Conservation (phyloP, 768 basidiomycete species). For the Rhodotorula babjevae region DNA sequence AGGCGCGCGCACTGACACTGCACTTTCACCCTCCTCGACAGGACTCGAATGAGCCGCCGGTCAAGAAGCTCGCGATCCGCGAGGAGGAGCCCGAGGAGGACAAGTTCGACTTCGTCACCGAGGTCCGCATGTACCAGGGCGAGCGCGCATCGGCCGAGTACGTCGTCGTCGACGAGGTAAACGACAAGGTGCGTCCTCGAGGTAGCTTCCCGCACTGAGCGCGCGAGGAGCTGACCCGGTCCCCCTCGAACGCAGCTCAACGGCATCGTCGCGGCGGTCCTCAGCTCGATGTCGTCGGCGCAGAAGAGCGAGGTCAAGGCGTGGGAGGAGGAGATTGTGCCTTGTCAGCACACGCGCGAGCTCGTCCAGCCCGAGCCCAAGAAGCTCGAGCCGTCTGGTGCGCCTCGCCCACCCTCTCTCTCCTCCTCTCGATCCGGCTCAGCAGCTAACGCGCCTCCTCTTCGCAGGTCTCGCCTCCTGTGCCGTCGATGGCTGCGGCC, state of each 20-base stretch:
- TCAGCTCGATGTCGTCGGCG: slow-evolving; percentile 78
- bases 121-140: slow-evolving; percentile 64
- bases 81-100: slow-evolving; percentile 68
- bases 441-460: neutral
- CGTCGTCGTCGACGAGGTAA: slow-evolving; percentile 6
- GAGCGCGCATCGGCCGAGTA: neutral
- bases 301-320: slow-evolving; percentile 92
- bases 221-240: slow-evolving; percentile 34
- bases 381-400: slow-evolving; percentile 56
- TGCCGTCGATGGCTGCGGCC: slow-evolving; percentile 59
- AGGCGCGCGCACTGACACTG: too few relatives aligned
- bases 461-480: slow-evolving; percentile 73
- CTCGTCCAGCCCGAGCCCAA: slow-evolving; percentile 54
- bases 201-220: too few relatives aligned
- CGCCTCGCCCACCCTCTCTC: slow-evolving; percentile 16
- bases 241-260: slow-evolving; percentile 38
- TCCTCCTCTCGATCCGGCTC: too few relatives aligned
- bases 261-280: slow-evolving; percentile 62
- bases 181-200: slow-evolving; percentile 27
- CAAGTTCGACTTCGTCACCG: slow-evolving; percentile 65
- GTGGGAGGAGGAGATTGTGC: slow-evolving; percentile 88
- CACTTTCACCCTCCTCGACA: slow-evolving; percentile 45
- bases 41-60: slow-evolving; percentile 74
- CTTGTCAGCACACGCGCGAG: slow-evolving; percentile 74
- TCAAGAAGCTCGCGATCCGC: slow-evolving; percentile 78